phyloP scores from a whole-genome alignment of 2,329 filamentous ascomycete species.

The Raffaelea albimanens region DNA sequence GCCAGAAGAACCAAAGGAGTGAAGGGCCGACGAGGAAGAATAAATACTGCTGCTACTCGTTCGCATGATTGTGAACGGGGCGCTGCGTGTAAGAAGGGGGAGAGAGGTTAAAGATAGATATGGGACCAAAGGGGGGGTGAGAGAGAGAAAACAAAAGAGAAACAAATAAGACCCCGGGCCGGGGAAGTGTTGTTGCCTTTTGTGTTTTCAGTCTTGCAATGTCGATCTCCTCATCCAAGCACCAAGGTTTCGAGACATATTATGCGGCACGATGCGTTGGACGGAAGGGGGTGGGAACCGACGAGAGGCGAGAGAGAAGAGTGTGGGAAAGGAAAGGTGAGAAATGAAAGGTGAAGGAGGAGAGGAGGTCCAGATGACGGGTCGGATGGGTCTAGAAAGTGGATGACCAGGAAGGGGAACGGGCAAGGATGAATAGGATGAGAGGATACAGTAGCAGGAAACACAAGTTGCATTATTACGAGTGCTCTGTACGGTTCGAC shows the following conservation, averaged over 20 bases:
- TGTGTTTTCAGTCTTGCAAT: constrained; percentile 3
- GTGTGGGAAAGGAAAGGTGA: not conserved
- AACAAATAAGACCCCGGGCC: not conserved
- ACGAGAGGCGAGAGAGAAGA: not conserved
- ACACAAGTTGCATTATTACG: too few relatives aligned
- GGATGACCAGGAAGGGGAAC: not conserved
- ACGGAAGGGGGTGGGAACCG: not conserved
- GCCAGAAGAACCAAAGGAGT: too few relatives aligned
- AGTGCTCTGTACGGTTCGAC: too few relatives aligned
- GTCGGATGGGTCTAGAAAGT: too few relatives aligned
- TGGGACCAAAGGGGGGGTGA: constrained; percentile 18
- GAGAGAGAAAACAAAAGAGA: not conserved
- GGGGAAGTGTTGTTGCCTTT: not conserved
- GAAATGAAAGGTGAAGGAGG: too few relatives aligned
- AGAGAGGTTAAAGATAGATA: not conserved
- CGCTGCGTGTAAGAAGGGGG: constrained; percentile 32
- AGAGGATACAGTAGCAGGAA: not conserved
- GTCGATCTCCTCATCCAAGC: constrained; percentile 6
- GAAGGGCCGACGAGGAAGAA: not conserved
- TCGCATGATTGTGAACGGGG: constrained; percentile 28
- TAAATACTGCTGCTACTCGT: constrained; percentile 6
- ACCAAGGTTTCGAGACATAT: constrained; percentile 9
- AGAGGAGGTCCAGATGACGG: too few relatives aligned
- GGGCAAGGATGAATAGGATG: not conserved
- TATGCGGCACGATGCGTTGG: constrained; percentile 7